phyloP scores from a whole-genome alignment of 768 basidiomycete genomes.

The Cubamyces lactineus region DNA sequence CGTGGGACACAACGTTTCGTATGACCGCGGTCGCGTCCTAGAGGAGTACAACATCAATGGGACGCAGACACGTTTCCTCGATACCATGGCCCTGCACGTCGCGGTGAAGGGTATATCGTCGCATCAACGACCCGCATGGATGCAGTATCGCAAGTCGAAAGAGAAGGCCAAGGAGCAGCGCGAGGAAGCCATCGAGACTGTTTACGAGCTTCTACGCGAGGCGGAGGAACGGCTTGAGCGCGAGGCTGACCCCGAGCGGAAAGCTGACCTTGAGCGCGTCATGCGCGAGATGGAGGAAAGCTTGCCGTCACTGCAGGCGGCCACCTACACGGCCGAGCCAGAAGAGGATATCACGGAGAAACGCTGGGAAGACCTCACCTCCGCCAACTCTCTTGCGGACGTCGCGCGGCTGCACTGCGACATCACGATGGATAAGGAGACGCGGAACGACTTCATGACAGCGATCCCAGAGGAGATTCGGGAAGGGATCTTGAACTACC shows the following conservation, averaged over 20 bases:
- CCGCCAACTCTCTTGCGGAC: conserved; percentile 89
- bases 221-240: conserved; percentile 38
- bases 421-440: conserved; percentile 75
- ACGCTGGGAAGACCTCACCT: conserved; percentile 93
- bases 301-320: conserved; percentile 42
- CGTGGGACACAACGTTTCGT: conserved; percentile 95
- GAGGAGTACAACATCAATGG: conserved; percentile 80
- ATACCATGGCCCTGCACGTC: conserved; percentile 94
- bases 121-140: conserved; percentile 93
- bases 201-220: conserved; percentile 55
- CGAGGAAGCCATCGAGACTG: conserved; percentile 65
- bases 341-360: conserved; percentile 50
- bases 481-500: conserved; percentile 68
- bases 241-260: conserved; percentile 45
- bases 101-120: conserved; percentile 94
- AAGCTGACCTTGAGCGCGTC: conserved; percentile 44
- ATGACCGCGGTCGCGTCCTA: conserved; percentile 79
- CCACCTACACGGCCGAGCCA: conserved; percentile 42
- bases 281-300: conserved; percentile 45
- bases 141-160: conserved; percentile 78
- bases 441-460: conserved; percentile 78
- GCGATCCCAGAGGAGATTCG: conserved; percentile 65
- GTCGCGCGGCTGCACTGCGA: conserved; percentile 90
- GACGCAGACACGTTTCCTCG: conserved; percentile 80
- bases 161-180: conserved; percentile 55